phyloP scores from a whole-genome alignment of 441 rosid species.

The Monsonia emarginata region DNA sequence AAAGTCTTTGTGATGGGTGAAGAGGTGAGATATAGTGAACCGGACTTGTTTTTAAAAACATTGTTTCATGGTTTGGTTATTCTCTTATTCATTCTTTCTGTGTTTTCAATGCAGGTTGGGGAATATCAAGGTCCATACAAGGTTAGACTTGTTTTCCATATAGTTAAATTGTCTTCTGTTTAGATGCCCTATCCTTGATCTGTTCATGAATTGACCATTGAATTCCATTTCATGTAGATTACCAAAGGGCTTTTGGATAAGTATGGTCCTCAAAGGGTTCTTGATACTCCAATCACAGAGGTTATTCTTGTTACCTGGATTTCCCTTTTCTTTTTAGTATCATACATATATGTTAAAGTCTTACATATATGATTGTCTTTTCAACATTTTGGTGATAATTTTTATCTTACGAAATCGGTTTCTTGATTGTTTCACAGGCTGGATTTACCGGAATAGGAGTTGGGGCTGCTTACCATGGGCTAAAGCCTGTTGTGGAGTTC shows the following conservation, averaged over 20 bases:
- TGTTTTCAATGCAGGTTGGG: conserved; percentile 56
- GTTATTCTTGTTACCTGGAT: conserved; percentile 22
- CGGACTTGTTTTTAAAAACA: not conserved
- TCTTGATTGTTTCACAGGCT: conserved; percentile 42
- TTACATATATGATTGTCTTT: not conserved
- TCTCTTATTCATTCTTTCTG: not conserved
- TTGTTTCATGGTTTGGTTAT: not conserved
- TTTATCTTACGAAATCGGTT: not conserved
- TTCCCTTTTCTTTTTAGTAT: not conserved
- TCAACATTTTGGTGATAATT: not conserved
- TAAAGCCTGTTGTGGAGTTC: conserved; percentile 83
- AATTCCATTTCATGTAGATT: conserved; percentile 33
- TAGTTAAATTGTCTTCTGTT: not conserved
- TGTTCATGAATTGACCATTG: not conserved
- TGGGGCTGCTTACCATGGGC: conserved; percentile 90
- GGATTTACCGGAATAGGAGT: conserved; percentile 97
- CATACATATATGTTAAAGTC: not conserved
- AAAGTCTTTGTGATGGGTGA: conserved; percentile 71
- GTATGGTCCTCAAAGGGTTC: conserved; percentile 92
- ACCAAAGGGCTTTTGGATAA: conserved; percentile 83
- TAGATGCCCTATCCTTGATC: not conserved
- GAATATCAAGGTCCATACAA: conserved; percentile 96
- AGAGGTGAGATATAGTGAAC: conserved; percentile 36
- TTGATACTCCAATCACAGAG: conserved; percentile 93
- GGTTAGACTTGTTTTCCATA: conserved; percentile 36